Evolutionary conservation across 2,329 filamentous ascomycete species (phyloP).

Genomic region (Trichocomaceae sp.): DNA sequence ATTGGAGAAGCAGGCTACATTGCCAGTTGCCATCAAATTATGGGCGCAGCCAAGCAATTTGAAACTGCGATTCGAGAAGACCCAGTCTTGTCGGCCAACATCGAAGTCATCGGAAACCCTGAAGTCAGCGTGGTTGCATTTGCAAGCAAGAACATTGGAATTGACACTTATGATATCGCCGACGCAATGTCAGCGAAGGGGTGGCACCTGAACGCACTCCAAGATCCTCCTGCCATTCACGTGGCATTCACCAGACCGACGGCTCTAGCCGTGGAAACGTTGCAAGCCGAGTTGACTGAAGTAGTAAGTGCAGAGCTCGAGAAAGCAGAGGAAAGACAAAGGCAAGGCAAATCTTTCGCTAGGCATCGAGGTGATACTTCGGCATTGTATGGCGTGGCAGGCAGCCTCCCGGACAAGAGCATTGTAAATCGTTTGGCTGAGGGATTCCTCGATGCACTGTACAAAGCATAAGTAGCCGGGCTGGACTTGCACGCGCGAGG

Average conservation of each 20-base stretch:
- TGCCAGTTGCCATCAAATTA: slow-evolving; percentile 77
- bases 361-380: slow-evolving; percentile 63
- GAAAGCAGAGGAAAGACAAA: slow-evolving; percentile 64
- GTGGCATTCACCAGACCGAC: slow-evolving; percentile 88
- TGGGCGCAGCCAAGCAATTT: slow-evolving; percentile 78
- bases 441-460: slow-evolving; percentile 87
- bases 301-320: slow-evolving; percentile 64
- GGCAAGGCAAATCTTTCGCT: slow-evolving; percentile 50
- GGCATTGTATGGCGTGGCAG: slow-evolving; percentile 89
- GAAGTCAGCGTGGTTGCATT: slow-evolving; percentile 90
- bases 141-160: slow-evolving; percentile 57
- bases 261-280: slow-evolving; percentile 68
- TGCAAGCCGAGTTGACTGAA: slow-evolving; percentile 62
- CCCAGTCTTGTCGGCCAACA: slow-evolving; percentile 61
- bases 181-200: slow-evolving; percentile 78
- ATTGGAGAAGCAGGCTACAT: slow-evolving; percentile 85
- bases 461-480: slow-evolving; percentile 56
- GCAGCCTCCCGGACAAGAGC: slow-evolving; percentile 90
- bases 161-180: slow-evolving; percentile 90
- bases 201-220: slow-evolving; percentile 94
- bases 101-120: slow-evolving; percentile 75
- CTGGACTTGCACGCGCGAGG: neutral
- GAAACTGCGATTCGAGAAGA: slow-evolving; percentile 65
- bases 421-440: slow-evolving; percentile 84
- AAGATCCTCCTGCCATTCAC: slow-evolving; percentile 86